phyloP scores from a whole-genome alignment of 2,329 filamentous ascomycete species.

The Hortaea werneckii region DNA sequence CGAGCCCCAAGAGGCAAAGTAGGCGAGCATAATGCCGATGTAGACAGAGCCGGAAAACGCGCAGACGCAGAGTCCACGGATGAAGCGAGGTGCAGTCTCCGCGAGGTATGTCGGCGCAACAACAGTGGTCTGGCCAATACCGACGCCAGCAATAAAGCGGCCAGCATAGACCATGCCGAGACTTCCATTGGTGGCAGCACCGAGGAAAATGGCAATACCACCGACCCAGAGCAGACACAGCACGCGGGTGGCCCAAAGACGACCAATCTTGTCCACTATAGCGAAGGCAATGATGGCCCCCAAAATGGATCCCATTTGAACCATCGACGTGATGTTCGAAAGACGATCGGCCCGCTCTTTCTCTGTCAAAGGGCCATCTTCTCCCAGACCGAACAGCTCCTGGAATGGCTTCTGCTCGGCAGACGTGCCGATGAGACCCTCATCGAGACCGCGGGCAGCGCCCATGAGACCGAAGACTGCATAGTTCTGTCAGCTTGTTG shows the following conservation, averaged over 20 bases:
- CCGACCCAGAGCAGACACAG: conserved; percentile 19
- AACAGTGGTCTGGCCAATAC: conserved; percentile 42
- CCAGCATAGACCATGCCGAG: conserved; percentile 28
- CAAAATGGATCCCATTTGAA: conserved; percentile 65
- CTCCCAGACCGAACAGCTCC: conserved; percentile 43
- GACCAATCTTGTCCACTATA: conserved; percentile 23
- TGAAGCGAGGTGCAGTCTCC: conserved; percentile 30
- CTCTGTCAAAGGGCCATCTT: conserved; percentile 41
- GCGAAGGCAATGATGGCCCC: conserved; percentile 51
- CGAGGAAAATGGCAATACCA: conserved; percentile 32
- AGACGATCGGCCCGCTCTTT: conserved; percentile 50
- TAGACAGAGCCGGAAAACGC: conserved; percentile 64
- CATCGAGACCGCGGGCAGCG: conserved; percentile 67
- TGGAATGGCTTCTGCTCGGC: conserved; percentile 57
- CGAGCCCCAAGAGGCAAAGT: conserved; percentile 56
- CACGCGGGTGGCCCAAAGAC: conserved; percentile 21
- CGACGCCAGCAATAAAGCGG: conserved; percentile 33
- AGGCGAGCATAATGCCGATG: conserved; percentile 65
- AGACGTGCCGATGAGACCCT: conserved; percentile 55
- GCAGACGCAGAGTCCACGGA: conserved; percentile 57
- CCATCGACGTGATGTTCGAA: conserved; percentile 69
- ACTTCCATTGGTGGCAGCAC: conserved; percentile 30
- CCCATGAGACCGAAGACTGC: conserved; percentile 48
- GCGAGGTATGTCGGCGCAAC: conserved; percentile 52
- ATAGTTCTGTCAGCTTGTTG: background rate